phyloP scores from a whole-genome alignment of 2,329 filamentous ascomycete species.

The Mycogone perniciosa region DNA sequence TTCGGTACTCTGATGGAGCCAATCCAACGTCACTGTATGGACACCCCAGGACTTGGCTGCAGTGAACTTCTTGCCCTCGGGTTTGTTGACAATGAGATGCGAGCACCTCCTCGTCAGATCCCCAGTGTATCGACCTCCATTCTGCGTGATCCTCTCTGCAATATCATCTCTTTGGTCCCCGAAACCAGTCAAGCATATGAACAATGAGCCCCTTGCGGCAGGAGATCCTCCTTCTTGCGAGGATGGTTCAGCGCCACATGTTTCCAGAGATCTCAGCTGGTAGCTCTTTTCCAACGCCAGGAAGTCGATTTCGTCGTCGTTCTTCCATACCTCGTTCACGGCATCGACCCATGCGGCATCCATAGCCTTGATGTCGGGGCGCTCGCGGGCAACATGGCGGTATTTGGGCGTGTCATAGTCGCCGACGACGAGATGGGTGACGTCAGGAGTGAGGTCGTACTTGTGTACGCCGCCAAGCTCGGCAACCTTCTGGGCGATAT shows the following conservation, averaged over 20 bases:
- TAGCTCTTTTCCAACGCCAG: constrained; percentile 60
- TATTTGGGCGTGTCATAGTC: constrained; percentile 89
- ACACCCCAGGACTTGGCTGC: constrained; percentile 81
- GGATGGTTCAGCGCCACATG: constrained; percentile 36
- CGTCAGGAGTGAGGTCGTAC: constrained; percentile 89
- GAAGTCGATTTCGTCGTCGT: constrained; percentile 72
- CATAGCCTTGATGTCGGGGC: constrained; percentile 80
- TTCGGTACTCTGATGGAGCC: constrained; percentile 76
- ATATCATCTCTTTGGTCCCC: constrained; percentile 62
- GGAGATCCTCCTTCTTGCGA: constrained; percentile 15
- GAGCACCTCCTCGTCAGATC: constrained; percentile 83
- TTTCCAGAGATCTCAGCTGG: constrained; percentile 57
- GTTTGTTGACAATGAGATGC: constrained; percentile 73
- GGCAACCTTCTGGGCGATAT: constrained; percentile 57
- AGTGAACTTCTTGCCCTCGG: constrained; percentile 83
- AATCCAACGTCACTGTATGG: constrained; percentile 72
- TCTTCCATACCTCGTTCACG: constrained; percentile 72
- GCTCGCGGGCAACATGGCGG: constrained; percentile 83
- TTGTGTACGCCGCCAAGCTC: constrained; percentile 85
- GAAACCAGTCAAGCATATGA: constrained; percentile 53
- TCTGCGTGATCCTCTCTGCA: constrained; percentile 56
- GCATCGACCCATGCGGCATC: constrained; percentile 78
- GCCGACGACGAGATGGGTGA: constrained; percentile 90
- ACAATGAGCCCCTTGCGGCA: constrained; percentile 34
- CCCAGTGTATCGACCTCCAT: constrained; percentile 80